Evolutionary conservation across 352 stramenopile species (phyloP), one percentile per base, ranked within the genome.

Genomic region (Globisporangium heterothallicum): DNA sequence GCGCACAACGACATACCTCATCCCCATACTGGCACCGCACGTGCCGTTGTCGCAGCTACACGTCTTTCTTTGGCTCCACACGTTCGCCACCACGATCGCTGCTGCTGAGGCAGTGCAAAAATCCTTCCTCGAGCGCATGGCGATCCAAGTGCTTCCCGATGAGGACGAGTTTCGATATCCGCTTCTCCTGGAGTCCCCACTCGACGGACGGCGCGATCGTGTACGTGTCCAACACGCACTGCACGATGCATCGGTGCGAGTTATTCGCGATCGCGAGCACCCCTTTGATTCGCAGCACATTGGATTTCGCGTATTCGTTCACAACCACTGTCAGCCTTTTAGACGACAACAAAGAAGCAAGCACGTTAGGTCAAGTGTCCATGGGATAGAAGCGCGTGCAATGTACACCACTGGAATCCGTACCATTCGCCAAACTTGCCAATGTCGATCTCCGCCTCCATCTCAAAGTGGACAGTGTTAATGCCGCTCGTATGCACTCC

Each of bases 201-300:
- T 53, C 41, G 7, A 58, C 38, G 16, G 74, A 70, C 35, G 74
- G 79, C 2, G 79, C 74, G 41, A 88, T 84, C 38, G 76, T 90
- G 50, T 86, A 90, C 41, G 76, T 90, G 52, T 90, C 79, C 21
- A 88, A 48, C 13, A 88, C 76, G 35, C 79, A 74, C 45, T 90
- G 79, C 0, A 90, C 63, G 25, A 90, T 64, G 41, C 79, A 90
- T 7, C 68, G 65, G 4, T 56, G 65, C 21, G 65, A 54, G 29
- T 80, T 72, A n/a, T 64, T 64, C 21, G 64, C 47, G 24, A 87
- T 55, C 0, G 76, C 66, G 1, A 89, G 49, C 22, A 88, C 64
- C 26, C 78, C 75, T 54, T 89, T 89, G 38, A 87, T 70, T 13
- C 78, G 73, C 57, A 89, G 45, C 8, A 90, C 68, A 38, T 84